phyloP scores from a whole-genome alignment of 768 basidiomycete species.

The Suillus clintonianus region DNA sequence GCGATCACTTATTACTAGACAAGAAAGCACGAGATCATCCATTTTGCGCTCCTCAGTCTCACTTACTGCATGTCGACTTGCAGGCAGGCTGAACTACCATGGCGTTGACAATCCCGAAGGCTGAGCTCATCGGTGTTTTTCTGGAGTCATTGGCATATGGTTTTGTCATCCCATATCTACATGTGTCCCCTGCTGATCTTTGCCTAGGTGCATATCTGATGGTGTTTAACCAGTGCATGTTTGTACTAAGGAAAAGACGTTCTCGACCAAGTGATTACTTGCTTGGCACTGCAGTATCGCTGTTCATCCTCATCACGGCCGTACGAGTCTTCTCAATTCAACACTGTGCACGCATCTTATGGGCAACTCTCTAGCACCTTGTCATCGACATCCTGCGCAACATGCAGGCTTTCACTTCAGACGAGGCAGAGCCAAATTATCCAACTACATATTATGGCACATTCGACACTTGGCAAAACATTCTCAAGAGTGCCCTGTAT shows the following conservation, averaged over 20 bases:
- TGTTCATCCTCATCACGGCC: conserved; percentile 13
- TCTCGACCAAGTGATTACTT: conserved; percentile 14
- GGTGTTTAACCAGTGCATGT: conserved; percentile 11
- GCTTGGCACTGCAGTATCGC: conserved; percentile 11
- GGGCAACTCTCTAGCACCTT: conserved; percentile 19
- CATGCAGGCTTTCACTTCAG: conserved; percentile 23
- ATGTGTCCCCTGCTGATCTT: not conserved
- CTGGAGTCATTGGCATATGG: conserved; percentile 13
- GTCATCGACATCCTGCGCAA: conserved; percentile 23
- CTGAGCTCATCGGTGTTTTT: conserved; percentile 13
- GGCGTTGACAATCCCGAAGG: conserved; percentile 6
- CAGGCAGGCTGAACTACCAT: conserved; percentile 2
- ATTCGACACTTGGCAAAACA: conserved; percentile 19
- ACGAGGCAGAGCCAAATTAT: conserved; percentile 12
- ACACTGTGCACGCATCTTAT: not conserved
- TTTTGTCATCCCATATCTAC: not conserved
- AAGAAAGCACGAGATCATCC: not conserved
- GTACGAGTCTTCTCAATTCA: not conserved
- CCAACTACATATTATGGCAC: conserved; percentile 20
- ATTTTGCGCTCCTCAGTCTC: not conserved
- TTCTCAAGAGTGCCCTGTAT: conserved; percentile 26
- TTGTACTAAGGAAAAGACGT: conserved; percentile 9
- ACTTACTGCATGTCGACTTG: not conserved
- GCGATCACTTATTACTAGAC: not conserved
- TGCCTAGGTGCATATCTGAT: conserved; percentile 10